Conservation (phyloP, 192 early-diverging fungal species). For the Kappamyces sp. region DNA sequence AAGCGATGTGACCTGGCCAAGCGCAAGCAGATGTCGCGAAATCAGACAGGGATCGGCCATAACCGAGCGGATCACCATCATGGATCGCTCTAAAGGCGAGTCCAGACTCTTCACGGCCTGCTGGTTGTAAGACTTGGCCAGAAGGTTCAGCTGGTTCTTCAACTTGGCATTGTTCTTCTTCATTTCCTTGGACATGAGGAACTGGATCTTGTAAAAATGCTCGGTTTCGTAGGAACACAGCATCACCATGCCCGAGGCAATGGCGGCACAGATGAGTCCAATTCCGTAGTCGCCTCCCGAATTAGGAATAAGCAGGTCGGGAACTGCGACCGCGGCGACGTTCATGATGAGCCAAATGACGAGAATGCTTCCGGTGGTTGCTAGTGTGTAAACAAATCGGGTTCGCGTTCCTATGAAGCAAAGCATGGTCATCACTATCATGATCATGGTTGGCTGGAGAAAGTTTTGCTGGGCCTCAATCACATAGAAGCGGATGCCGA, state of each 20-base stretch:
- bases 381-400: slow-evolving; percentile 33
- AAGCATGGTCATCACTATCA: slow-evolving; percentile 23
- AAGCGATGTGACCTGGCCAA: slow-evolving; percentile 30
- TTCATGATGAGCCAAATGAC: slow-evolving; percentile 12
- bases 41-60: slow-evolving; percentile 40
- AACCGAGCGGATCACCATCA: slow-evolving; percentile 37
- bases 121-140: slow-evolving; percentile 37
- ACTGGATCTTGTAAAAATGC: slow-evolving; percentile 29
- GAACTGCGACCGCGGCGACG: slow-evolving; percentile 5
- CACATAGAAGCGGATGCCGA: slow-evolving; percentile 28
- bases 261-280: slow-evolving; percentile 12
- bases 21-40: slow-evolving; percentile 27
- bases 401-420: slow-evolving; percentile 23
- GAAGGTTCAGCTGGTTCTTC: slow-evolving; percentile 36
- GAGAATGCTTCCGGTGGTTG: slow-evolving; percentile 11
- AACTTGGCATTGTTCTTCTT: slow-evolving; percentile 41
- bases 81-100: slow-evolving; percentile 45
- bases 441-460: slow-evolving; percentile 25
- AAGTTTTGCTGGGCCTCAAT: slow-evolving; percentile 26
- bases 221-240: slow-evolving; percentile 32
- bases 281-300: slow-evolving; percentile 15
- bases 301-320: slow-evolving; percentile 11
- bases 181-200: slow-evolving; percentile 28
- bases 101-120: slow-evolving; percentile 39
- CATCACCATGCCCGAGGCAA: slow-evolving; percentile 13